phyloP scores from a whole-genome alignment of 495 filamentous ascomycete species.

The Saxophila tyrrhenica region DNA sequence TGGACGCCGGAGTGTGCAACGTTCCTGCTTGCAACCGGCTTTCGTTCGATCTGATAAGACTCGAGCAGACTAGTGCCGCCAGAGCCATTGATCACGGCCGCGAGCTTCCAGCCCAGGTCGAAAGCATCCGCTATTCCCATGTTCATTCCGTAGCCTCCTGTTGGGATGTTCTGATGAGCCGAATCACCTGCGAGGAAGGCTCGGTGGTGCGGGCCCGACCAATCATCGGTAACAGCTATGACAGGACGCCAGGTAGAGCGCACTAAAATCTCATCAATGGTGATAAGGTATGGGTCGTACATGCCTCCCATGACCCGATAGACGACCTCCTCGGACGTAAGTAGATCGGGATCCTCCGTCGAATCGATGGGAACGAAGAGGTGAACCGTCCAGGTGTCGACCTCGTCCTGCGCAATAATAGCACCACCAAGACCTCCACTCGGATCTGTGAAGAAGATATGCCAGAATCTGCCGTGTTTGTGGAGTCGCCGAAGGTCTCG shows the following conservation, averaged over 20 bases:
- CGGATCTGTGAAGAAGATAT: neutral
- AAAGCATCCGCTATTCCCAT: neutral
- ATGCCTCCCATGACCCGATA: neutral
- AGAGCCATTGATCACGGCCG: neutral
- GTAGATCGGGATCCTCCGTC: neutral
- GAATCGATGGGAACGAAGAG: neutral
- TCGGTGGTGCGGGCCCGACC: neutral
- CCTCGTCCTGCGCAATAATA: neutral
- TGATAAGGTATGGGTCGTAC: neutral
- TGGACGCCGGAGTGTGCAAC: neutral
- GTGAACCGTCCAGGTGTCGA: neutral
- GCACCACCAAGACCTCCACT: neutral
- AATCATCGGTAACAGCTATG: neutral
- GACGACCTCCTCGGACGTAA: neutral
- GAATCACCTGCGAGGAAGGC: conserved; percentile 9
- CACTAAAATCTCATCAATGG: neutral
- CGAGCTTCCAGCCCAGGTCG: neutral
- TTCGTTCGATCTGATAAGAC: neutral
- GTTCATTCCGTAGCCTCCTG: conserved; percentile 6
- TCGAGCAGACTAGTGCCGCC: neutral
- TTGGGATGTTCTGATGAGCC: neutral
- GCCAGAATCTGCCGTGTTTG: neutral
- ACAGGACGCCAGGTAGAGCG: neutral
- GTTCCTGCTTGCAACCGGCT: neutral
- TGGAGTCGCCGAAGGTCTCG: neutral